Evolutionary conservation across 192 early-diverging fungal genomes (phyloP).

Genomic region (Ramicandelaber brevisporus): DNA sequence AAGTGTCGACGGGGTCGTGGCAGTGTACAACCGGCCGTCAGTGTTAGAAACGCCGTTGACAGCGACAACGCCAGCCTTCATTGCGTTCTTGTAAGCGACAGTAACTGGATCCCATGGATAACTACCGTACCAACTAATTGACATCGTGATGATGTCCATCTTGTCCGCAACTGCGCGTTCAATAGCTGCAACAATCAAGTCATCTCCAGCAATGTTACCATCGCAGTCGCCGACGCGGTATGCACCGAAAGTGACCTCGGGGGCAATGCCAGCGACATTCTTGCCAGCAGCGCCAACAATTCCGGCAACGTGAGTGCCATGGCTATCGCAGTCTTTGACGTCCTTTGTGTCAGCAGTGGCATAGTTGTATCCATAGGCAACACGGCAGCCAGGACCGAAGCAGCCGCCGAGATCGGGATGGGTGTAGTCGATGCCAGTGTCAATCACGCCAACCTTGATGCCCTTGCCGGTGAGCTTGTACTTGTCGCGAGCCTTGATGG

Average conservation of each 20-base stretch:
- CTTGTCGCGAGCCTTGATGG: no score
- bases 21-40: slow-evolving; percentile 24
- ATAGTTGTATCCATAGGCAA: slow-evolving; percentile 16
- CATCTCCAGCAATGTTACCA: slow-evolving; percentile 15
- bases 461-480: slow-evolving; percentile 7
- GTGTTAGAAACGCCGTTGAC: slow-evolving; percentile 17
- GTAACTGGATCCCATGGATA: slow-evolving; percentile 4
- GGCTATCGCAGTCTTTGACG: not conserved
- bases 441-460: slow-evolving; percentile 27
- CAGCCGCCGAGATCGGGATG: slow-evolving; percentile 33
- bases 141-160: not conserved
- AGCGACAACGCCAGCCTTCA: slow-evolving; percentile 13
- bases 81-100: slow-evolving; percentile 13
- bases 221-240: not conserved
- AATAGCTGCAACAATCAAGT: slow-evolving; percentile 21
- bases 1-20: slow-evolving; percentile 17
- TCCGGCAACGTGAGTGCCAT: slow-evolving; percentile 1
- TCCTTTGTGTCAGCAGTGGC: slow-evolving; percentile 2
- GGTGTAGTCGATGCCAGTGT: slow-evolving; percentile 28
- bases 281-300: not conserved
- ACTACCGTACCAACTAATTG: not conserved
- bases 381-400: slow-evolving; percentile 21
- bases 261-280: not conserved
- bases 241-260: not conserved
- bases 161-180: not conserved